Percentiles rank a stretch among this genome's conserved stretches.
These are phyloP conservation scores for Daldinia childiae DNA, from an alignment of 495 filamentous ascomycete genomes.

Conservation along the genomic window DNA sequence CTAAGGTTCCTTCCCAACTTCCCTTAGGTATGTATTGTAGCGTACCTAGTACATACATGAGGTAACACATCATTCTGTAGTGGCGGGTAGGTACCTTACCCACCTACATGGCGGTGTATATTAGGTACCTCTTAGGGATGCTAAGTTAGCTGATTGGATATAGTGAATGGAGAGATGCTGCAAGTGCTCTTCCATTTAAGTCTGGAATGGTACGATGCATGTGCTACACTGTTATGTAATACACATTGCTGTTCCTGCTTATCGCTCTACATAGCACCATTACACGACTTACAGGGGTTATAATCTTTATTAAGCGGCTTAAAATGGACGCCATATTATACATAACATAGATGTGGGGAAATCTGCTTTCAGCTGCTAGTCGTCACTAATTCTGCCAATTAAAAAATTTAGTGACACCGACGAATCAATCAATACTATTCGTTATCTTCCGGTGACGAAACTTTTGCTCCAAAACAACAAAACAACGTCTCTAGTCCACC, in stretches of 20 bases:
- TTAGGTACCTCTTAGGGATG: background rate
- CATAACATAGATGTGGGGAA: slow-evolving; percentile 9
- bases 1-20: background rate
- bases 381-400: slow-evolving; percentile 35
- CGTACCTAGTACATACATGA: background rate
- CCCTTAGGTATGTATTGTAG: background rate
- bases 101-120: slow-evolving; percentile 22
- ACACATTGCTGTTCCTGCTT: slow-evolving; percentile 15
- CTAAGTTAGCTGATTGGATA: too few species aligned
- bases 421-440: slow-evolving; percentile 2
- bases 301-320: slow-evolving; percentile 36
- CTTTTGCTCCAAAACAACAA: slow-evolving; percentile 13
- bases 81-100: slow-evolving; percentile 11
- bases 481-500: background rate
- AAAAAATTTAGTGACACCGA: slow-evolving; percentile 16
- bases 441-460: background rate
- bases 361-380: slow-evolving; percentile 26
- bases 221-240: slow-evolving; percentile 25
- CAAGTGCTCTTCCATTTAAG: background rate
- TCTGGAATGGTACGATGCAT: slow-evolving; percentile 17
- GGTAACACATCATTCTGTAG: background rate
- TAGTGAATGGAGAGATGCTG: background rate
- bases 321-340: slow-evolving; percentile 21
- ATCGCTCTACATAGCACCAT: slow-evolving; percentile 12
- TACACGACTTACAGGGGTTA: slow-evolving; percentile 5